Base-by-base conservation (phyloP, 1,284 basidiomycete genomes). In the Abortiporus biennis region DNA sequence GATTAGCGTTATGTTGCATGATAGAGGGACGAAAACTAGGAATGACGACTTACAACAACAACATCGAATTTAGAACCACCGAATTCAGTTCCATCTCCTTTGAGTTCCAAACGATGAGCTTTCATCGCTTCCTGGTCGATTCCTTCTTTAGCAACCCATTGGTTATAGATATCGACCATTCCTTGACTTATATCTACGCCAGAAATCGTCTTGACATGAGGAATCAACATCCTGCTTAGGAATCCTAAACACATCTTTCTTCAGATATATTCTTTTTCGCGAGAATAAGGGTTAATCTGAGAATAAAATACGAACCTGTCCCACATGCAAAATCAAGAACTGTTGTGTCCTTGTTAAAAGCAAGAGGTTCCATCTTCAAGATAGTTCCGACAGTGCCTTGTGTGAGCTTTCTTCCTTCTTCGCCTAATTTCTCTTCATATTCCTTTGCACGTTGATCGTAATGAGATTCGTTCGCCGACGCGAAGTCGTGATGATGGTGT, bases 271-370 rank as follows among this genome's bases (percentile, higher is more conserved):
- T 5, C 13, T 13, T 20, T 9, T 6, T 37, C 15, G 36, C 15
- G 12, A 37, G 16, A 15, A 37, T 17, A 37, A 22, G 20, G 16
- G 27, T n/a, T 29, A n/a, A n/a, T n/a, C n/a, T n/a, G n/a, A n/a
- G n/a, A n/a, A n/a, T 22, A 16, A 15, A 8, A 13, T 9, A 5
- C 23, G 21, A 43, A 78, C 83, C 83, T 38, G 72, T 70, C 11
- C 82, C 81, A 53, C 82, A 87, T 1, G 83, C 84, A 52, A 74
- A 86, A 52, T 87, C 85, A 61, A 87, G 63, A 5, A 58, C 62
- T 0, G 82, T 85, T 12, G 53, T 51, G 4, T 76, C 70, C 40
- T 74, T 69, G 45, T 76, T 65, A 53, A 85, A 80, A 9, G 57
- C 46, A 9, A 34, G 21, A 0, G 67, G 54, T 51, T 75, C 74